phyloP scores from a whole-genome alignment of 202 grass and related monocot species.

The Brachypodium distachyon region DNA sequence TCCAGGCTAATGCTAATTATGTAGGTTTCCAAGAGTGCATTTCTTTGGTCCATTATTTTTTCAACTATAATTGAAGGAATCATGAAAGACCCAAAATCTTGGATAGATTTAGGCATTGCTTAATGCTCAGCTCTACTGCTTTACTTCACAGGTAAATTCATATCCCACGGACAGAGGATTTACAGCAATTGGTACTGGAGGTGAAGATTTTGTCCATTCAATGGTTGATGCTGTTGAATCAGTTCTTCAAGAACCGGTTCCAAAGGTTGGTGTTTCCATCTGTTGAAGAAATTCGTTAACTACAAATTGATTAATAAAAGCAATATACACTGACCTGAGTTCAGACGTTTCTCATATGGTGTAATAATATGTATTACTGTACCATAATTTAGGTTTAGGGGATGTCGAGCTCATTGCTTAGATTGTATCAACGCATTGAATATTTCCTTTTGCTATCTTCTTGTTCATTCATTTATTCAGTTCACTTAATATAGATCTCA shows the following conservation, averaged over 20 bases:
- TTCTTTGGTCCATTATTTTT: not conserved
- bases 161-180: constrained; percentile 86
- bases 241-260: constrained; percentile 74
- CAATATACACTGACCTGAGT: not conserved
- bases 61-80: not conserved
- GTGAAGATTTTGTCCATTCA: constrained; percentile 96
- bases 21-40: not conserved
- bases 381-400: not conserved
- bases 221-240: constrained; percentile 96
- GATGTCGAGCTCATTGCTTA: not conserved
- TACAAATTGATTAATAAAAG: not conserved
- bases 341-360: not conserved
- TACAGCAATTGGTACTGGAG: constrained; percentile 94
- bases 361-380: not conserved
- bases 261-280: constrained; percentile 53
- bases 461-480: not conserved
- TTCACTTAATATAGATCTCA: not conserved
- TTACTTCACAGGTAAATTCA: constrained; percentile 65
- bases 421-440: not conserved
- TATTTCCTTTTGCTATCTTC: not conserved
- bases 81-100: not conserved
- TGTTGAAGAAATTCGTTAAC: not conserved
- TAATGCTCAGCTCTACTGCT: not conserved
- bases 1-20: not conserved
- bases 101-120: not conserved